Base-by-base conservation (phyloP, 2,329 filamentous ascomycete genomes). In the Monilinia fructigena region DNA sequence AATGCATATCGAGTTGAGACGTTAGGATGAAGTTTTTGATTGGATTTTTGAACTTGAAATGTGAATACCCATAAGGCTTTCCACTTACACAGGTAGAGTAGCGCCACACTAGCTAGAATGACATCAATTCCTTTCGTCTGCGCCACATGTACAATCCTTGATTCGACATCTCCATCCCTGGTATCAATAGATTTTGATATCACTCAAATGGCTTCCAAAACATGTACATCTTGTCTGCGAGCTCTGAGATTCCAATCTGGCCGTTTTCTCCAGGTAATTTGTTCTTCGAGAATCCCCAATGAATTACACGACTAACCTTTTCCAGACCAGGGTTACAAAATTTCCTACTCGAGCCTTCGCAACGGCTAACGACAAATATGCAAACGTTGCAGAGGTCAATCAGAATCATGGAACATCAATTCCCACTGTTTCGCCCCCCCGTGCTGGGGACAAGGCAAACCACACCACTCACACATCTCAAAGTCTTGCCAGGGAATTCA, bases 171-270 rank as follows among this genome's bases (percentile, higher is more conserved):
- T 61, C 12, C n/a, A 18, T 59, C 12, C n/a, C 26, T 59, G 50
- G 26, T 31, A 23, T 18, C 38, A 47, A 47, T 40, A 18, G 53
- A 7, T 53, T 20, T 18, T 42, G 16, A 52, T 31, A 42, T 14
- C 16, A 35, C 8, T 23, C 1, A 31, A 60, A 74, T 73, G 73
- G 67, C 70, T 47, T 73, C 71, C 6, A 74, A 72, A 66, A 60
- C 69, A 18, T 76, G 75, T 64, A 66, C 59, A 42, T 60, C 70
- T 65, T 76, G 75, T 68, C 70, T 76, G 50, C 70, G 75, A 56
- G 68, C 69, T 10, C 23, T 76, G 3, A 71, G 69, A 31, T 67
- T 67, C 55, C 72, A 74, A 63, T 66, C 67, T 18, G 66, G 68
- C 54, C 68, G 66, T 63, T 38, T 68, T 55, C 4, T 54, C 45